Conservation (phyloP, 345 rosid species). For the Eucalyptus leucophloia region DNA sequence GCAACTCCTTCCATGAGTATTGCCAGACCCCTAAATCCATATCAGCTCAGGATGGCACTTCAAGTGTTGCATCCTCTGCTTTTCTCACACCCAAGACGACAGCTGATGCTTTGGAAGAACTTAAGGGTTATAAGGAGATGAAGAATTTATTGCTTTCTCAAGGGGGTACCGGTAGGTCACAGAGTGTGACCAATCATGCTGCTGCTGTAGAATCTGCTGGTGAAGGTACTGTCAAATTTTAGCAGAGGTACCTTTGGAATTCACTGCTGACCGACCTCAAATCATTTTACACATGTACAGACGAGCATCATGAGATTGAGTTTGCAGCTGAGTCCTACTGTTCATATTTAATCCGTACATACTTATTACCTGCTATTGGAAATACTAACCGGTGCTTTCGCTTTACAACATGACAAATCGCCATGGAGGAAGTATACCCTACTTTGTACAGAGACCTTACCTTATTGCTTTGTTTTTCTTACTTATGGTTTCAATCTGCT, state of each 20-base stretch:
- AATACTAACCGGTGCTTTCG: neutral
- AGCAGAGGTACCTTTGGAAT: neutral
- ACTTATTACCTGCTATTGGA: neutral
- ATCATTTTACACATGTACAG: neutral
- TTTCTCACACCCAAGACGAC: conserved; percentile 48
- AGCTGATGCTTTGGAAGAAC: conserved; percentile 85
- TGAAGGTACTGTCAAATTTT: neutral
- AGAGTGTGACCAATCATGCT: neutral
- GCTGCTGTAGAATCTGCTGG: neutral
- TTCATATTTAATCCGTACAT: neutral
- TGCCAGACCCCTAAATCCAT: neutral
- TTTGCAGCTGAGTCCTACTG: neutral
- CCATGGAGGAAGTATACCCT: neutral
- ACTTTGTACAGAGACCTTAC: neutral
- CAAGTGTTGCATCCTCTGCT: conserved; percentile 39
- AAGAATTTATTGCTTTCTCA: conserved; percentile 49
- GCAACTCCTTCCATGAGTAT: conserved; percentile 5
- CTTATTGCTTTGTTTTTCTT: neutral
- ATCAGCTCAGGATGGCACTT: conserved; percentile 11
- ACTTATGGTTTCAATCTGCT: neutral
- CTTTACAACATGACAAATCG: neutral
- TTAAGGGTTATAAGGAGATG: conserved; percentile 54
- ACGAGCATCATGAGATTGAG: neutral
- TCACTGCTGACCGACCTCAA: neutral
- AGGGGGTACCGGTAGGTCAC: conserved; percentile 3